Conservation (phyloP, 75 land plant species). For the Sequoiadendron giganteum region DNA sequence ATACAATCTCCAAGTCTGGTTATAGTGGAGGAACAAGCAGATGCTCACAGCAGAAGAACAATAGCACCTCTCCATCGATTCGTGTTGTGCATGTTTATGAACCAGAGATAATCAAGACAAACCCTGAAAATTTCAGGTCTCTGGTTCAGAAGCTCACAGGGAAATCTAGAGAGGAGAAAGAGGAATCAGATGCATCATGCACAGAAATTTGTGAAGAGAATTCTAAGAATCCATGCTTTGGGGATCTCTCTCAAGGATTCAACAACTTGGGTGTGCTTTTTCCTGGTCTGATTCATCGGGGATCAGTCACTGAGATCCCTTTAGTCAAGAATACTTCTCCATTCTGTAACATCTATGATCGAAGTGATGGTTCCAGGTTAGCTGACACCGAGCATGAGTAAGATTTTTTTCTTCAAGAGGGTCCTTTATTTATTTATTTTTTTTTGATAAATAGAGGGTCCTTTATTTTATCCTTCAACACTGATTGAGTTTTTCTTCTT, state of each 20-base stretch:
- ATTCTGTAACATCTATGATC: conserved; percentile 1
- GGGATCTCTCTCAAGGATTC: not conserved
- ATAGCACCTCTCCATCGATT: conserved; percentile 10
- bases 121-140: conserved; percentile 34
- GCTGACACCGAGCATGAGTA: not conserved
- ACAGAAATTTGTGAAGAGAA: not conserved
- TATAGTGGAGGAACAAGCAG: not conserved
- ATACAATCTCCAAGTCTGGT: conserved; percentile 1
- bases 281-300: not conserved
- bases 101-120: conserved; percentile 38
- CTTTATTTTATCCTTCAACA: not conserved
- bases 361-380: not conserved
- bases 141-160: conserved; percentile 43
- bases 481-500: not conserved
- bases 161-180: conserved; percentile 8
- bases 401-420: not conserved
- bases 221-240: not conserved
- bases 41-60: not conserved
- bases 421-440: too few relatives aligned
- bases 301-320: not conserved
- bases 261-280: not conserved
- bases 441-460: too few relatives aligned
- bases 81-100: conserved; percentile 31
- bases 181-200: not conserved
- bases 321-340: not conserved